phyloP scores from a whole-genome alignment of 2,329 filamentous ascomycete species.

The Neonectria sp. region DNA sequence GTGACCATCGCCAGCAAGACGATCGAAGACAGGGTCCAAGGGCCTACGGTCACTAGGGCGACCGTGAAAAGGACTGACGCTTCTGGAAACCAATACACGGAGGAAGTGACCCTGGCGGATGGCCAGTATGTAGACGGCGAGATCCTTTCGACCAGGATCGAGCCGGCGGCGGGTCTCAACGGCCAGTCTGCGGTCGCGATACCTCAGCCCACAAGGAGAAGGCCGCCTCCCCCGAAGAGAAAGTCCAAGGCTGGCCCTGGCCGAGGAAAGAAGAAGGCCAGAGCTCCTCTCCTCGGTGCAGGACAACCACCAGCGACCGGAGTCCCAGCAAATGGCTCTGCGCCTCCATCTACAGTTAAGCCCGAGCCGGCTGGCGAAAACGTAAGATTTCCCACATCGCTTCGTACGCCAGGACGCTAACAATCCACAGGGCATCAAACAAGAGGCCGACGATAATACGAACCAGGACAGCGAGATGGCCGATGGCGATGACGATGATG shows the following conservation, averaged over 20 bases:
- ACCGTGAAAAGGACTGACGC: slow-evolving; percentile 86
- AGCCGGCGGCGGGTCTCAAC: slow-evolving; percentile 59
- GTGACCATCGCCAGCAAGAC: slow-evolving; percentile 70
- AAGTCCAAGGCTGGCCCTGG: slow-evolving; percentile 84
- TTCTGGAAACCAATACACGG: slow-evolving; percentile 85
- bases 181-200: slow-evolving; percentile 67
- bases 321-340: slow-evolving; percentile 55
- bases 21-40: slow-evolving; percentile 59
- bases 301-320: slow-evolving; percentile 48
- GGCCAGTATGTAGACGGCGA: slow-evolving; percentile 88
- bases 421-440: slow-evolving; percentile 56
- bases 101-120: slow-evolving; percentile 85
- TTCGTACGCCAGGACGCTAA: slow-evolving; percentile 32
- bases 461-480: slow-evolving; percentile 68
- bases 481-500: slow-evolving; percentile 65
- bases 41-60: slow-evolving; percentile 79
- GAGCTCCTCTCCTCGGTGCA: slow-evolving; percentile 60
- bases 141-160: slow-evolving; percentile 75
- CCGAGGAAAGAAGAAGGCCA: slow-evolving; percentile 85
- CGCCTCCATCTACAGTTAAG: slow-evolving; percentile 56
- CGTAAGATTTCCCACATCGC: slow-evolving; percentile 32
- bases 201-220: slow-evolving; percentile 66
- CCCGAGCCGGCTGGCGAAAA: slow-evolving; percentile 56
- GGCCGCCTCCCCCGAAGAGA: slow-evolving; percentile 83
- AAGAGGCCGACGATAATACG: slow-evolving; percentile 61